phyloP scores from a whole-genome alignment of 2,329 filamentous ascomycete genomes.

The Teratosphaeria zuluensis region DNA sequence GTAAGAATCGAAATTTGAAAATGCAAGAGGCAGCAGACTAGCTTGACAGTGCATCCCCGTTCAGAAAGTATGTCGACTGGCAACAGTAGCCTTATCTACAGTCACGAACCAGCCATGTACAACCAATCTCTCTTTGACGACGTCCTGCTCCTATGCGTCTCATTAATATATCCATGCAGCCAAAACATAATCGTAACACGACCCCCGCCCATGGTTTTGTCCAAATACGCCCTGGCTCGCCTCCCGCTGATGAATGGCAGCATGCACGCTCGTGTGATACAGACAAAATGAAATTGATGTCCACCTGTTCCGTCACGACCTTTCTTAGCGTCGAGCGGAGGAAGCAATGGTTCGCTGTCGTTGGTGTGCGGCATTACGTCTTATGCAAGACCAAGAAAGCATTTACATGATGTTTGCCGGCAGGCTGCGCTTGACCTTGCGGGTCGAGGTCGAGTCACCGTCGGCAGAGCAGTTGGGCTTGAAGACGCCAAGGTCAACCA shows the following conservation, averaged over 20 bases:
- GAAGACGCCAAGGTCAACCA: conserved; percentile 12
- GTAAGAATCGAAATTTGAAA: not conserved
- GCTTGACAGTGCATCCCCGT: not conserved
- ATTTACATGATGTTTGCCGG: conserved; percentile 4
- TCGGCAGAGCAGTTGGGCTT: conserved; percentile 7
- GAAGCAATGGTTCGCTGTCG: no score
- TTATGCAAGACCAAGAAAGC: not conserved
- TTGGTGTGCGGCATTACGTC: no score
- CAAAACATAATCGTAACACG: not conserved
- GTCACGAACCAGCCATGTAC: not conserved
- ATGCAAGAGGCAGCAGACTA: not conserved
- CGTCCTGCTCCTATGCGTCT: not conserved
- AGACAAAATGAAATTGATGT: not conserved
- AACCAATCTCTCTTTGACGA: not conserved
- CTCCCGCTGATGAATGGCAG: not conserved
- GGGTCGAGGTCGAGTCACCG: conserved; percentile 1
- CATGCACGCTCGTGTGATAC: not conserved
- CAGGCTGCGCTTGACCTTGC: conserved; percentile 3
- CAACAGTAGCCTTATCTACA: not conserved
- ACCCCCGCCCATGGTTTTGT: not conserved
- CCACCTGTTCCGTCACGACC: not conserved
- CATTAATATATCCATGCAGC: not conserved
- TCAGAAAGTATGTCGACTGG: not conserved
- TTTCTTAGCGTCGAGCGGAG: not conserved
- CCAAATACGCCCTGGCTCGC: not conserved